phyloP scores from a whole-genome alignment of 129 eudicot genomes.

The Centrapalus pauciflorus region DNA sequence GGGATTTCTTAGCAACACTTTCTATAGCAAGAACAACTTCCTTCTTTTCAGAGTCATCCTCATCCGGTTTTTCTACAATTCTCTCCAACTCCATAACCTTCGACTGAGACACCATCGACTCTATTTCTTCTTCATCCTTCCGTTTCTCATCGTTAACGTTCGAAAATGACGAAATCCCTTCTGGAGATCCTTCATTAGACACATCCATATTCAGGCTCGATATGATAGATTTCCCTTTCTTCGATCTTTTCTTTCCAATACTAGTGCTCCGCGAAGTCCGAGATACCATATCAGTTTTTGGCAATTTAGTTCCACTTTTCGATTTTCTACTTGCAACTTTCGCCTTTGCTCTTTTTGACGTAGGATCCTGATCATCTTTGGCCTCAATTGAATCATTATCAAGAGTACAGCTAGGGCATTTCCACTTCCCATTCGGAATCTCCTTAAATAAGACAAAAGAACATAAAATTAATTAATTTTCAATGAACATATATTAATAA shows the following conservation, averaged over 20 bases:
- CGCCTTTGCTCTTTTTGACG: slow-evolving; percentile 51
- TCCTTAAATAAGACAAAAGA: slow-evolving; percentile 31
- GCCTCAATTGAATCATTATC: slow-evolving; percentile 26
- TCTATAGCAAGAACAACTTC: slow-evolving; percentile 34
- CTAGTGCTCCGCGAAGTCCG: slow-evolving; percentile 26
- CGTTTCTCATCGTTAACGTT: slow-evolving; percentile 28
- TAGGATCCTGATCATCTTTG: slow-evolving; percentile 21
- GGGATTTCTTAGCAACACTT: slow-evolving; percentile 26
- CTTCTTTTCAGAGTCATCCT: slow-evolving; percentile 15
- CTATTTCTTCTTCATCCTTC: slow-evolving; percentile 24
- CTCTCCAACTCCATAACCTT: slow-evolving; percentile 20
- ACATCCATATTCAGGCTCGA: slow-evolving; percentile 7
- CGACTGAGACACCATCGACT: slow-evolving; percentile 4
- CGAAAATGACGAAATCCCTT: slow-evolving; percentile 21
- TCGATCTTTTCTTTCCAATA: slow-evolving; percentile 43
- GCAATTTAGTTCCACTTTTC: slow-evolving; percentile 35
- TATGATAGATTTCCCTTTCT: slow-evolving; percentile 34
- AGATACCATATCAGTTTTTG: slow-evolving; percentile 25
- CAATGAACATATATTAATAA: background rate
- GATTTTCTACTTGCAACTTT: slow-evolving; percentile 41
- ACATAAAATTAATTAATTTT: background rate
- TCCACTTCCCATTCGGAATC: slow-evolving; percentile 79
- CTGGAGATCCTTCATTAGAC: slow-evolving; percentile 23
- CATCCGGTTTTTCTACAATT: slow-evolving; percentile 24
- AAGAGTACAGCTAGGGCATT: slow-evolving; percentile 55